phyloP scores from a whole-genome alignment of 1,284 basidiomycete genomes.

The Apiotrichum sp. region DNA sequence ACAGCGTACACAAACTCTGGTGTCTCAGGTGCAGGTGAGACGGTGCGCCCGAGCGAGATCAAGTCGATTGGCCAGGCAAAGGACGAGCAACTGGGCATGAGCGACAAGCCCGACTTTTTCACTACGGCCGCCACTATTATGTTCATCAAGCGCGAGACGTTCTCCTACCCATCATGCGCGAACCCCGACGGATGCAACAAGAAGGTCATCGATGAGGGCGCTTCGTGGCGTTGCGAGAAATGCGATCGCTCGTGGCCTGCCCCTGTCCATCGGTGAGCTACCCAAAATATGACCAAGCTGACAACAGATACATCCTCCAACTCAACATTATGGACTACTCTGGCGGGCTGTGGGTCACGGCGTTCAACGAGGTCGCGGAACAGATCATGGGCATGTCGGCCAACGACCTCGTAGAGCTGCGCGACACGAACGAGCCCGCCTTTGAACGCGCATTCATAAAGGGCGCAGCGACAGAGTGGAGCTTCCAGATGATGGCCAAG shows the following conservation, averaged over 20 bases:
- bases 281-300: conserved; percentile 50
- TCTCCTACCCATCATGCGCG: conserved; percentile 87
- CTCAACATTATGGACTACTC: conserved; percentile 86
- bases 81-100: conserved; percentile 67
- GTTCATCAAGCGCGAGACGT: conserved; percentile 80
- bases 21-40: conserved; percentile 33
- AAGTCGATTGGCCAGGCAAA: conserved; percentile 77
- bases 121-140: conserved; percentile 75
- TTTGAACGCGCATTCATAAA: conserved; percentile 61
- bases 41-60: conserved; percentile 59
- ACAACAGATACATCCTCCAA: conserved; percentile 73
- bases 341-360: conserved; percentile 84
- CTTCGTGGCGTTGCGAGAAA: conserved; percentile 88
- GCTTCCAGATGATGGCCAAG: conserved; percentile 82
- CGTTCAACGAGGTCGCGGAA: conserved; percentile 89
- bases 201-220: conserved; percentile 70
- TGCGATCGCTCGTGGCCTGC: conserved; percentile 68
- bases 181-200: conserved; percentile 72
- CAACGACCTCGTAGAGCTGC: conserved; percentile 67
- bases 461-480: conserved; percentile 65
- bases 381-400: conserved; percentile 72
- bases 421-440: conserved; percentile 59
- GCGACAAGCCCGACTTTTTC: conserved; percentile 78
- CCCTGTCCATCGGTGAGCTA: conserved; percentile 72
- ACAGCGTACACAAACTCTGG: conserved; percentile 59